Conservation (phyloP, 1,284 basidiomycete species). For the Melanopsichium pennsylvanicum region DNA sequence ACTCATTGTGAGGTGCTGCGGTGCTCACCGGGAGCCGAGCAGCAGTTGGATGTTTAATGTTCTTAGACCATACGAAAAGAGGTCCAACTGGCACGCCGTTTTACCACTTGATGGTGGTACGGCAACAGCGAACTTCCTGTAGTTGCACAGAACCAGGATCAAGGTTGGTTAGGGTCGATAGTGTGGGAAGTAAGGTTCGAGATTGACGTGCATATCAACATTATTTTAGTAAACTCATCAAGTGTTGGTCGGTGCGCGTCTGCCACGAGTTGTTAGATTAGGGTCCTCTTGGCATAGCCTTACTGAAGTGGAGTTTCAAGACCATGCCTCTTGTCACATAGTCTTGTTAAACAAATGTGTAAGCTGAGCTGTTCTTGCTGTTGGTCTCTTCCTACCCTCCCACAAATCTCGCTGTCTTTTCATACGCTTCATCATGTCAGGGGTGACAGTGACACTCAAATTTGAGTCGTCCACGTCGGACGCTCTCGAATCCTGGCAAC, state of each 20-base stretch:
- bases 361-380: background rate
- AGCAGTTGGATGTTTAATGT: background rate
- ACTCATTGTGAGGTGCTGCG: constrained; percentile 15
- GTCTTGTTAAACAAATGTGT: too few species aligned
- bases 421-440: constrained; percentile 17
- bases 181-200: background rate
- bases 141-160: too few species aligned
- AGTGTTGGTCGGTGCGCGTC: constrained; percentile 13
- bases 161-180: too few species aligned
- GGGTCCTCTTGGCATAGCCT: too few species aligned
- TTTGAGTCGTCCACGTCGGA: constrained; percentile 33
- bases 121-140: too few species aligned
- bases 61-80: background rate
- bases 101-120: too few species aligned
- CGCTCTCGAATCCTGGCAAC: constrained; percentile 39
- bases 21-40: too few species aligned
- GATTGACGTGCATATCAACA: constrained; percentile 4
- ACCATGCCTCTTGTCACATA: too few species aligned
- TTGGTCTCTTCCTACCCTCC: background rate
- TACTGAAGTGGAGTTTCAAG: constrained; percentile 10
- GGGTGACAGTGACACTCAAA: constrained; percentile 27
- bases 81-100: background rate
- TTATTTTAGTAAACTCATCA: too few species aligned
- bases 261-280: too few species aligned
- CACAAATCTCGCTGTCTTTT: background rate